phyloP scores from a whole-genome alignment of 768 basidiomycete genomes.

The Pleurotus platypus region DNA sequence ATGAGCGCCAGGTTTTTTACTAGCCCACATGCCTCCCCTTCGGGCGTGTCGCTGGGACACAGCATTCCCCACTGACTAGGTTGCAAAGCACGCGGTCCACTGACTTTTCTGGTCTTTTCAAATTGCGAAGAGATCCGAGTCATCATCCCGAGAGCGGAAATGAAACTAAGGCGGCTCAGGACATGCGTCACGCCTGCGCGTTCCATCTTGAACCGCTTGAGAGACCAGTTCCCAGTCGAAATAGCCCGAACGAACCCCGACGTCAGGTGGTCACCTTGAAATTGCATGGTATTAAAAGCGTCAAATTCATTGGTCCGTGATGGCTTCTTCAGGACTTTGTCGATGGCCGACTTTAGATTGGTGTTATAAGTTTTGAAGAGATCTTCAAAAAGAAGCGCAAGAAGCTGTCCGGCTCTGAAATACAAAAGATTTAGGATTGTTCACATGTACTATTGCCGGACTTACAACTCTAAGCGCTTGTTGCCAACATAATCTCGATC shows the following conservation, averaged over 20 bases:
- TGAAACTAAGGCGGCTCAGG: slow-evolving; percentile 90
- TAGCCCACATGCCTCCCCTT: slow-evolving; percentile 98
- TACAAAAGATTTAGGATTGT: slow-evolving; percentile 10
- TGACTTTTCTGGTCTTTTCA: slow-evolving; percentile 98
- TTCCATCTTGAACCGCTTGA: slow-evolving; percentile 99
- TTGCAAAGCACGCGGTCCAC: slow-evolving; percentile 93
- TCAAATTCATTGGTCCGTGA: slow-evolving; percentile 94
- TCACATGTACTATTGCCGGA: slow-evolving; percentile 14
- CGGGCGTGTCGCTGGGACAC: slow-evolving; percentile 97
- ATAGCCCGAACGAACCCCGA: slow-evolving; percentile 95
- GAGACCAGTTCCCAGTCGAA: slow-evolving; percentile 97
- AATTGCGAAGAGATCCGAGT: slow-evolving; percentile 98
- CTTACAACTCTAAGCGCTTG: slow-evolving; percentile 95
- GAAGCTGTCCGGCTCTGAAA: slow-evolving; percentile 86
- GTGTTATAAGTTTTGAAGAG: slow-evolving; percentile 98
- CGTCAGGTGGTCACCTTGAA: slow-evolving; percentile 95
- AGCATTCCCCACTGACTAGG: slow-evolving; percentile 99
- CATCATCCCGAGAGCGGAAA: slow-evolving; percentile 99
- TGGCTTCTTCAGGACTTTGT: slow-evolving; percentile 95
- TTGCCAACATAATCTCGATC: slow-evolving; percentile 99
- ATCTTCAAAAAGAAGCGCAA: slow-evolving; percentile 96
- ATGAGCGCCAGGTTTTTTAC: slow-evolving; percentile 98
- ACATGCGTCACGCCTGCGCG: slow-evolving; percentile 98
- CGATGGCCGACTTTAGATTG: slow-evolving; percentile 91
- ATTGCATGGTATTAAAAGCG: slow-evolving; percentile 90